phyloP scores from a whole-genome alignment of 495 filamentous ascomycete genomes.

The Acidomyces sp. region DNA sequence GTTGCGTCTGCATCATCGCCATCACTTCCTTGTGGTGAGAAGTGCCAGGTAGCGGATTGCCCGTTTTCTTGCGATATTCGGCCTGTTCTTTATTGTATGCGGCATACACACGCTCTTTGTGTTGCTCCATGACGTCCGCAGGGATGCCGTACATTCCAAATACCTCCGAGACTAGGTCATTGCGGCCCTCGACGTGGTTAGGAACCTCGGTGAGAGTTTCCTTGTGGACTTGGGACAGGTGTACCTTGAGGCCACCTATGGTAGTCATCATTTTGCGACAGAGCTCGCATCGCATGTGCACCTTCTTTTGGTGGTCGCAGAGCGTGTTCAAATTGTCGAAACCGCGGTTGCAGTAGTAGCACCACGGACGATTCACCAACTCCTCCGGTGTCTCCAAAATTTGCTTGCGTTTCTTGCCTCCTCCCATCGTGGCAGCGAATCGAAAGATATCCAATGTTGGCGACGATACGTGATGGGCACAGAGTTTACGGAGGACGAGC shows the following conservation, averaged over 20 bases:
- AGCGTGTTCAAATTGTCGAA: conserved; percentile 95
- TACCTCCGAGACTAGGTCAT: conserved; percentile 79
- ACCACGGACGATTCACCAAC: conserved; percentile 79
- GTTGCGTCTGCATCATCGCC: not conserved
- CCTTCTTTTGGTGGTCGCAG: conserved; percentile 92
- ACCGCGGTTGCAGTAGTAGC: conserved; percentile 97
- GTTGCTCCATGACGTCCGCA: conserved; percentile 63
- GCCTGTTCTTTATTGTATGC: conserved; percentile 76
- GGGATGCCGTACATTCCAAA: conserved; percentile 98
- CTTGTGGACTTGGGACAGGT: conserved; percentile 98
- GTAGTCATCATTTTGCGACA: conserved; percentile 83
- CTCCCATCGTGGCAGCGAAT: too few species aligned
- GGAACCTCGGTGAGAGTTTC: conserved; percentile 74
- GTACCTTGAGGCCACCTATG: conserved; percentile 89
- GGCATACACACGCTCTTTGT: conserved; percentile 70
- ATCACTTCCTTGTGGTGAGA: not conserved
- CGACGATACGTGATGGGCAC: too few species aligned
- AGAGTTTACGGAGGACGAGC: too few species aligned
- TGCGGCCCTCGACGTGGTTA: conserved; percentile 75
- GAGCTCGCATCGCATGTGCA: conserved; percentile 93
- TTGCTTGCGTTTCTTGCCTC: conserved; percentile 61
- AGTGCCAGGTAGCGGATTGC: conserved; percentile 58
- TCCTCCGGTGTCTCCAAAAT: conserved; percentile 76
- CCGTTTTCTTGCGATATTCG: conserved; percentile 66
- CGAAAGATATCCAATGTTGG: too few species aligned